Evolutionary conservation across 163 green algal genomes (phyloP), one percentile per base, ranked within the genome.

Genomic region (Smithsoniella earleae): DNA sequence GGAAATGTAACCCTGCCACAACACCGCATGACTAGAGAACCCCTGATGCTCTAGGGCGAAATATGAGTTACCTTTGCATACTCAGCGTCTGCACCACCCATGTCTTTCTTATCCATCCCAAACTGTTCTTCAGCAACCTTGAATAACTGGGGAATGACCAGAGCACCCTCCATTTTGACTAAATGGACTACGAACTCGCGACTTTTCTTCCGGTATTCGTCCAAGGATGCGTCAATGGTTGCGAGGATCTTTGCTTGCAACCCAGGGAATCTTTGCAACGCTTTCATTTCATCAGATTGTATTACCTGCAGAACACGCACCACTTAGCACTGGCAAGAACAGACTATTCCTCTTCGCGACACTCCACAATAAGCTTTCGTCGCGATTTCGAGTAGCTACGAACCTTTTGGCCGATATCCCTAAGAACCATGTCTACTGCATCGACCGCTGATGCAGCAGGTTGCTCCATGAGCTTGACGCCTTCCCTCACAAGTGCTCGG

Each of bases 401-500:
- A 8, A 69, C 58, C 58, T 69, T 69, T 34, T 69, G 58, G 34
- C 58, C 58, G 5, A 69, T 69, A 33, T 69, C 58, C 38, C 58
- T 30, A 4, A 69, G 27, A 43, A 69, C 58, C 58, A 69, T 69
- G 25, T 69, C 58, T 16, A 69, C 58, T 33, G 58, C 58, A 34
- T 69, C 58, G 10, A 69, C 58, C 18, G 58, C 58, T 1, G 27
- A 25, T 69, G 58, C 58, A 69, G 58, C 58, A 36, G 58, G 58
- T 31, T 69, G 58, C 58, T 69, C 58, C 58, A 69, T 69, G 5
- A 69, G 58, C 58, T 69, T 69, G 25, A 69, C 58, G 20, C 58
- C 58, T 34, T 69, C 58, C 2, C 58, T 5, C 6, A 69, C 58
- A 5, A 69, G 54, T 33, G 52, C 64, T 72, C 86, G 75, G 84